A percentile compares a stretch with the other conserved stretches of the same genome.
Evolutionary conservation across 768 basidiomycete species (phyloP).

Genomic region (Coprinellus micaceus): DNA sequence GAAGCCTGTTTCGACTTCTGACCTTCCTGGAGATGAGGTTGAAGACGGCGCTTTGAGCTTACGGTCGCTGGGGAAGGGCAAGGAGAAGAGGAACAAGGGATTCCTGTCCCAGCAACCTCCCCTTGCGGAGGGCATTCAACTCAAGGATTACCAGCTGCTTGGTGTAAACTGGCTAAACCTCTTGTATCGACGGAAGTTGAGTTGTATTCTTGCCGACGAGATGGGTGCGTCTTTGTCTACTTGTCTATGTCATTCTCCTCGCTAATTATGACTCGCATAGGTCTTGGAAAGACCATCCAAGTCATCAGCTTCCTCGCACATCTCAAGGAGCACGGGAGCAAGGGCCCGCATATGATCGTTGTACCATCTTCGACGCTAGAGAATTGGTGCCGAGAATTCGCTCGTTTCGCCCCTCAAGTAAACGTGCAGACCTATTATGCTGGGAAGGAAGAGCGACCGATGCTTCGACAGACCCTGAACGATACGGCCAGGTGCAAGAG

Average conservation of each 20-base stretch:
- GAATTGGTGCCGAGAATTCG: constrained; percentile 98
- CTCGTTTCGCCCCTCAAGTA: constrained; percentile 83
- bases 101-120: constrained; percentile 77
- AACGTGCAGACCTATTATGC: constrained; percentile 92
- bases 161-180: constrained; percentile 98
- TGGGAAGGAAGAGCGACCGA: constrained; percentile 77
- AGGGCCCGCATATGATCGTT: constrained; percentile 88
- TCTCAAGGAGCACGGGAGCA: constrained; percentile 72
- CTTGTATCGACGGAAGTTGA: constrained; percentile 72
- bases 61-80: constrained; percentile 39
- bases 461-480: constrained; percentile 67
- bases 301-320: constrained; percentile 96
- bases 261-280: constrained; percentile 33
- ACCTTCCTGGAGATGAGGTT: constrained; percentile 25
- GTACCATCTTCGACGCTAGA: constrained; percentile 97
- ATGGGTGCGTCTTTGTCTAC: constrained; percentile 71
- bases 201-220: constrained; percentile 97
- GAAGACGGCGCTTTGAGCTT: constrained; percentile 67
- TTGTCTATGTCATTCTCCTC: neutral
- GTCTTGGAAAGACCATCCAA: constrained; percentile 97
- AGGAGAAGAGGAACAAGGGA: constrained; percentile 44
- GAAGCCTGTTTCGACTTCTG: constrained; percentile 17
- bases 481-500: constrained; percentile 51
- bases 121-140: constrained; percentile 57
- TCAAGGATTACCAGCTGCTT: constrained; percentile 96